A percentile compares a stretch with the other conserved stretches of the same genome.
These are phyloP conservation scores for Dendrostoma leiphaemia DNA, from an alignment of 2,329 filamentous ascomycete genomes.

Conservation along the genomic window DNA sequence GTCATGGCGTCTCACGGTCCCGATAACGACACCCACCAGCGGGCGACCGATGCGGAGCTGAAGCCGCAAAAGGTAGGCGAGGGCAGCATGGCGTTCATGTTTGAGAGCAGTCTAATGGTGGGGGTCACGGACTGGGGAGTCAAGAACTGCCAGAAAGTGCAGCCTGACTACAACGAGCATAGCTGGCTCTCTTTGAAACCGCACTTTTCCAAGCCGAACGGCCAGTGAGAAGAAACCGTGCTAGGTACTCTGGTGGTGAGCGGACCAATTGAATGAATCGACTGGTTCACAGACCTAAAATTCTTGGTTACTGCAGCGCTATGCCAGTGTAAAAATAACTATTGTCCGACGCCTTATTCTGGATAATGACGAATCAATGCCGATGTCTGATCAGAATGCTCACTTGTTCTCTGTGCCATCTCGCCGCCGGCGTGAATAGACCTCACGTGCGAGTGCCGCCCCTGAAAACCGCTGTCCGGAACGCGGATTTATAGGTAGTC, in stretches of 20 bases:
- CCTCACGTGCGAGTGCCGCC: too few relatives aligned
- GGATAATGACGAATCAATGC: too few relatives aligned
- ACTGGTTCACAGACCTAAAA: too few relatives aligned
- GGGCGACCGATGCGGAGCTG: constrained; percentile 43
- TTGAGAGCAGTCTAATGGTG: constrained; percentile 32
- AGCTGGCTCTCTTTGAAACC: not conserved
- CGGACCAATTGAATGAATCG: not conserved
- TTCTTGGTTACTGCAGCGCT: too few relatives aligned
- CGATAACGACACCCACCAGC: constrained; percentile 44
- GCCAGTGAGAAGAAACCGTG: not conserved
- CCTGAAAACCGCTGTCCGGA: too few relatives aligned
- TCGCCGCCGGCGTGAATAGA: too few relatives aligned
- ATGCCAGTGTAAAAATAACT: too few relatives aligned
- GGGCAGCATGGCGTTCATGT: constrained; percentile 50
- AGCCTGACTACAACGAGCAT: not conserved
- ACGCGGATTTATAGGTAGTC: too few relatives aligned
- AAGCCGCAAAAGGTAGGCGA: constrained; percentile 42
- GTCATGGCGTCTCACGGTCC: constrained; percentile 56
- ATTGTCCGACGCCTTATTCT: too few relatives aligned
- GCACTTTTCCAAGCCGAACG: not conserved
- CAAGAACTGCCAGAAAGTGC: not conserved
- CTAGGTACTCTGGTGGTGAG: not conserved
- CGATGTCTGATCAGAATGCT: too few relatives aligned
- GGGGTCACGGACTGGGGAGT: not conserved
- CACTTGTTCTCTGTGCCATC: too few relatives aligned